Evolutionary conservation across 306 rosid species (phyloP).

Genomic region (Inga oerstediana): DNA sequence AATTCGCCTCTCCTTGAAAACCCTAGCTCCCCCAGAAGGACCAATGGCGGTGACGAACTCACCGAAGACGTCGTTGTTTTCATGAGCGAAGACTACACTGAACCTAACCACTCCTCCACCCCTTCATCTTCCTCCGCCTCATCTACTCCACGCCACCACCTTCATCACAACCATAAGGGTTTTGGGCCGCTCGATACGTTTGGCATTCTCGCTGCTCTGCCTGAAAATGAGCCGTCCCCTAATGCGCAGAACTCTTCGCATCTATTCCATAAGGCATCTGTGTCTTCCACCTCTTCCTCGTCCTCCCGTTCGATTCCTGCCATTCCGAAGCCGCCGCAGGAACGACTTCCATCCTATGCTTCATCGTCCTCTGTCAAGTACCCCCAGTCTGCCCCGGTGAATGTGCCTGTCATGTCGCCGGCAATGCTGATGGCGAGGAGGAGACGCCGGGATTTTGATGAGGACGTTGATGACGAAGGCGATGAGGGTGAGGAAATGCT

Average conservation of each 20-base stretch:
- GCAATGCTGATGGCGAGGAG: slow-evolving; percentile 32
- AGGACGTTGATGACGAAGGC: slow-evolving; percentile 29
- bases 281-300: slow-evolving; percentile 52
- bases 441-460: slow-evolving; percentile 42
- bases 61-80: slow-evolving; percentile 76
- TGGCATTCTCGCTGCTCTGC: slow-evolving; percentile 87
- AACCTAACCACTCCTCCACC: slow-evolving; percentile 39
- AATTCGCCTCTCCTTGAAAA: not conserved
- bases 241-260: slow-evolving; percentile 42
- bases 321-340: slow-evolving; percentile 62
- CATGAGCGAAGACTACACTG: slow-evolving; percentile 49
- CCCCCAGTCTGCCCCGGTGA: slow-evolving; percentile 78
- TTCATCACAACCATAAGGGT: slow-evolving; percentile 39
- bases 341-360: slow-evolving; percentile 35
- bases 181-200: slow-evolving; percentile 50
- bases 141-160: slow-evolving; percentile 41
- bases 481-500: slow-evolving; percentile 54
- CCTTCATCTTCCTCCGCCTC: slow-evolving; percentile 46
- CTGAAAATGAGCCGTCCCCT: slow-evolving; percentile 56
- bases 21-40: slow-evolving; percentile 18
- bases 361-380: slow-evolving; percentile 47
- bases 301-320: slow-evolving; percentile 58
- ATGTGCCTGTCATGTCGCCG: slow-evolving; percentile 58
- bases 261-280: slow-evolving; percentile 56
- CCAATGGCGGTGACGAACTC: slow-evolving; percentile 37